Percentiles rank a stretch among this genome's conserved stretches.
These are phyloP conservation scores for Bruguiera parviflora DNA, from an alignment of 345 rosid genomes.

Conservation along the genomic window DNA sequence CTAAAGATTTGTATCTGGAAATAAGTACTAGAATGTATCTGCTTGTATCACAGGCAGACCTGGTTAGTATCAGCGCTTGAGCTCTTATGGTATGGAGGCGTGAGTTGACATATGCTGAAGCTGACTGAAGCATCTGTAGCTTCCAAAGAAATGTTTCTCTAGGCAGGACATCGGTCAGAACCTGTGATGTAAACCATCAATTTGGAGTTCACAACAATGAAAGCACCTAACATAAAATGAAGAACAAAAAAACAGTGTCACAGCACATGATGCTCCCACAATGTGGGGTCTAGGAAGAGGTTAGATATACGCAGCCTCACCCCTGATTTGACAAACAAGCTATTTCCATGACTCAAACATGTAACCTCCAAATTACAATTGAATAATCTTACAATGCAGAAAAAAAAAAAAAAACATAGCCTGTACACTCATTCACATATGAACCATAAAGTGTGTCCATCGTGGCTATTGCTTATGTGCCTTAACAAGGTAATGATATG, in stretches of 20 bases:
- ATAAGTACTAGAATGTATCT: not conserved
- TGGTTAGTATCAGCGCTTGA: conserved; percentile 57
- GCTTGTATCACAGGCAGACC: conserved; percentile 29
- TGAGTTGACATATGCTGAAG: conserved; percentile 56
- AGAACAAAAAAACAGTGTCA: conserved; percentile 1
- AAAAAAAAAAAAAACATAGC: too few relatives aligned
- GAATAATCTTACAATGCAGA: too few relatives aligned
- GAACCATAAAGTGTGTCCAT: too few relatives aligned
- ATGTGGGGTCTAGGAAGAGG: too few relatives aligned
- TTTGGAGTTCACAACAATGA: conserved; percentile 8
- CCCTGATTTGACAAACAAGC: too few relatives aligned
- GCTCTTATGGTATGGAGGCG: conserved; percentile 71
- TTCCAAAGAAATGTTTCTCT: conserved; percentile 76
- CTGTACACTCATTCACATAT: too few relatives aligned
- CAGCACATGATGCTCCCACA: too few relatives aligned
- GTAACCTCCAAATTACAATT: too few relatives aligned
- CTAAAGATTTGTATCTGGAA: not conserved
- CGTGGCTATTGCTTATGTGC: too few relatives aligned
- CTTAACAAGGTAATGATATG: too few relatives aligned
- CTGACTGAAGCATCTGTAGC: conserved; percentile 61
- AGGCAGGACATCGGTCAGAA: conserved; percentile 51
- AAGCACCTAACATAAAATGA: conserved; percentile 2
- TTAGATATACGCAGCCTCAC: too few relatives aligned
- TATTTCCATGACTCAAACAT: too few relatives aligned
- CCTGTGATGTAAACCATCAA: conserved; percentile 41